These are phyloP conservation scores for Nemophila menziesii DNA, from an alignment of 257 asterid genomes.

Conservation along the genomic window DNA sequence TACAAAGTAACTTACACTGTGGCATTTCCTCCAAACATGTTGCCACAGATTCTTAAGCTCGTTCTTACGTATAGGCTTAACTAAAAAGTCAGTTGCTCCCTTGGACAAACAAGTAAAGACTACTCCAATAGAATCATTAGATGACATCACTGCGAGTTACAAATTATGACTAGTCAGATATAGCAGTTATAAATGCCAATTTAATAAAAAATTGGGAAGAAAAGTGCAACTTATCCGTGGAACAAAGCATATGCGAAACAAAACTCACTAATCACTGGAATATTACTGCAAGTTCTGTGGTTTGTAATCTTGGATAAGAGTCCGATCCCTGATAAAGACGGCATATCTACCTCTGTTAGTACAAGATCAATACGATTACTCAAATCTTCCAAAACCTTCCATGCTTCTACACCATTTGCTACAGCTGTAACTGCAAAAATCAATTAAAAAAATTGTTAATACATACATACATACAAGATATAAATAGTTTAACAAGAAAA, in stretches of 20 bases:
- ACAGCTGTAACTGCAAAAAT: slow-evolving; percentile 29
- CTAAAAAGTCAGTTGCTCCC: slow-evolving; percentile 24
- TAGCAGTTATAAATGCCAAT: slow-evolving; percentile 17
- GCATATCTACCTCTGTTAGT: slow-evolving; percentile 35
- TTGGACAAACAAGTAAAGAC: slow-evolving; percentile 20
- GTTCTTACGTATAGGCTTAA: slow-evolving; percentile 23
- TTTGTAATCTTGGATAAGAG: slow-evolving; percentile 33
- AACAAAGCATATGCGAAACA: slow-evolving; percentile 1
- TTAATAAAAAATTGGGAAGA: background rate
- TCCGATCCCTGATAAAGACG: slow-evolving; percentile 31
- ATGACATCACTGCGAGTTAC: slow-evolving; percentile 34
- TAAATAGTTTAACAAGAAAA: background rate
- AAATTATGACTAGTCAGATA: slow-evolving; percentile 14
- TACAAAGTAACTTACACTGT: slow-evolving; percentile 22
- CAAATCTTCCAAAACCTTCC: slow-evolving; percentile 29
- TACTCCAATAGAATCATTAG: slow-evolving; percentile 21
- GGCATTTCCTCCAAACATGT: slow-evolving; percentile 34
- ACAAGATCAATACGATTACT: slow-evolving; percentile 33
- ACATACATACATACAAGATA: background rate
- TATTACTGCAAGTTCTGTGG: slow-evolving; percentile 34
- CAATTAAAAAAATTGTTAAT: background rate
- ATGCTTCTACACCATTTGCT: slow-evolving; percentile 35
- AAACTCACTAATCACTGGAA: slow-evolving; percentile 38
- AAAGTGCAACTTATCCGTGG: background rate
- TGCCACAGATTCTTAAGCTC: slow-evolving; percentile 17